These are phyloP conservation scores for Trichoderma arundinaceum DNA, from an alignment of 2,329 filamentous ascomycete genomes.

Conservation along the genomic window DNA sequence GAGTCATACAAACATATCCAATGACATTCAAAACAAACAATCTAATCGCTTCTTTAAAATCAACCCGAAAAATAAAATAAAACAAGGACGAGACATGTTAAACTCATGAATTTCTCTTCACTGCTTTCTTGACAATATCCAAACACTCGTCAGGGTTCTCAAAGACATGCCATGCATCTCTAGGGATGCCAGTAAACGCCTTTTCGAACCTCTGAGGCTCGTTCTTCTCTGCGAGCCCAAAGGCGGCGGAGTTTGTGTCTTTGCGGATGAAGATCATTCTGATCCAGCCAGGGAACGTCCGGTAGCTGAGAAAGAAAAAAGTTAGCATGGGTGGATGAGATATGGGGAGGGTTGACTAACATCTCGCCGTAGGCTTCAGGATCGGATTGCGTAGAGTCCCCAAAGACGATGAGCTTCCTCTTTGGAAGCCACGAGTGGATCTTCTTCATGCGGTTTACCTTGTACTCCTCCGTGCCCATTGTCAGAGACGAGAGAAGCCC, in stretches of 20 bases:
- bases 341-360: conserved; percentile 49
- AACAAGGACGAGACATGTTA: background rate
- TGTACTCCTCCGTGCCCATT: conserved; percentile 82
- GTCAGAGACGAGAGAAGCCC: conserved; percentile 82
- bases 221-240: conserved; percentile 75
- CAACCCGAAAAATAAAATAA: background rate
- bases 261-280: conserved; percentile 84
- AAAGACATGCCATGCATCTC: conserved; percentile 79
- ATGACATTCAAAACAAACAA: background rate
- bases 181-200: conserved; percentile 78
- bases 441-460: conserved; percentile 78
- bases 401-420: conserved; percentile 80
- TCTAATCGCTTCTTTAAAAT: background rate
- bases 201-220: conserved; percentile 76
- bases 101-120: conserved; percentile 32
- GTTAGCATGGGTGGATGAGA: background rate
- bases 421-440: conserved; percentile 79
- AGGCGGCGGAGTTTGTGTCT: conserved; percentile 72
- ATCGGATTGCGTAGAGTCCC: conserved; percentile 90
- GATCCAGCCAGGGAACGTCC: conserved; percentile 75
- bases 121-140: conserved; percentile 40
- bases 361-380: conserved; percentile 88
- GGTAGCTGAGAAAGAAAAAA: conserved; percentile 51
- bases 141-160: conserved; percentile 72
- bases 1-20: background rate